Base-by-base conservation (phyloP, 176 grass and related monocot genomes). In the Cenchrus americanus region DNA sequence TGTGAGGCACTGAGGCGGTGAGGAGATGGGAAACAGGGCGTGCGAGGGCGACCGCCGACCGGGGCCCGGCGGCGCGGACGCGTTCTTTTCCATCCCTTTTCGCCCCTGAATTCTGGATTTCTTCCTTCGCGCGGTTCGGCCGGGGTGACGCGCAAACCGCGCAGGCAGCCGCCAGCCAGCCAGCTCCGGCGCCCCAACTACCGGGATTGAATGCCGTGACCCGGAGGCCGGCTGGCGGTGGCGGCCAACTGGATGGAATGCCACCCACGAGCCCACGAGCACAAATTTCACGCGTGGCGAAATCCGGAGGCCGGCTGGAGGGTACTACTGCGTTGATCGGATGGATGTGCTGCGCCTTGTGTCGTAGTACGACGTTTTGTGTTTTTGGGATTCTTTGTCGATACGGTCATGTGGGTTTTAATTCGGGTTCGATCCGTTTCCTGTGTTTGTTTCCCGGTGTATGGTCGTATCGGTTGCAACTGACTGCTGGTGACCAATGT, bases 1-100 rank as follows among this genome's bases (percentile, higher is more conserved):
- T 12, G 27, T 3, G 14, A 14, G 4, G 13, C 27, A 30, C 27
- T 30, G 27, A 30, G 27, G 27, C 27, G 27, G 27, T 30, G 8
- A 14, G 52, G 52, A 14, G 6, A 67, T 68, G 51, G 55, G 10
- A 46, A 61, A 7, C 75, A 62, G 43, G 22, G 57, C 58, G 23
- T 30, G 59, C 59, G 76, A 78, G 8, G 59, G 60, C 76, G 60
- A 64, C 76, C 23, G 59, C 43, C 76, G 60, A 64, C 76, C 23
- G 23, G 68, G 22, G 13, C 44, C 68, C 68, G 68, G 43, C 22
- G 68, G 43, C 68, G 43, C 43, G 76, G 15, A 48, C 9, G 24
- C 30, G 19, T 59, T 1, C 2, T n/a, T 59, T 59, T 59, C 8
- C 8, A 18, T 18, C 3, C 51, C 14, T 6, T 6, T 6, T 3